phyloP scores from a whole-genome alignment of 2,329 filamentous ascomycete species.

The Mycosphaerella sp. region DNA sequence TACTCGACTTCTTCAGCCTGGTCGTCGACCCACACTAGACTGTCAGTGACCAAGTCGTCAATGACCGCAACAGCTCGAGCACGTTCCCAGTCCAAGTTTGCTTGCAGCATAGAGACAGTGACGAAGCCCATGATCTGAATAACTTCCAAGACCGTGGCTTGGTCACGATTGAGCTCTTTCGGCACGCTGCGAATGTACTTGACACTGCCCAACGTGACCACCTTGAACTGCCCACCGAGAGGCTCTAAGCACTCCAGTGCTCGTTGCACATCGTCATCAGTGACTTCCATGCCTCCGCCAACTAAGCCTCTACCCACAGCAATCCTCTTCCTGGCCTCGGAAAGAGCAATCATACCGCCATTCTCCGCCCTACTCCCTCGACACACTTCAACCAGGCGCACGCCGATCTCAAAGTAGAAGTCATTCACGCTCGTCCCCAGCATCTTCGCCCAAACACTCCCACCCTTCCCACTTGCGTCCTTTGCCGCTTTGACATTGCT shows the following conservation, averaged over 20 bases:
- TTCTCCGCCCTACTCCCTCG: slow-evolving; percentile 81
- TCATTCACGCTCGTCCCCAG: slow-evolving; percentile 89
- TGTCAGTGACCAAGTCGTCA: slow-evolving; percentile 81
- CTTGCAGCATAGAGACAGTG: slow-evolving; percentile 78
- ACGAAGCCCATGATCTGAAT: slow-evolving; percentile 87
- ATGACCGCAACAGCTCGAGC: slow-evolving; percentile 83
- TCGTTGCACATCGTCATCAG: slow-evolving; percentile 85
- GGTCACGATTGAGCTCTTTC: slow-evolving; percentile 90
- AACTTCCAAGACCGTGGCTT: slow-evolving; percentile 85
- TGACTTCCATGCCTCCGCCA: slow-evolving; percentile 68
- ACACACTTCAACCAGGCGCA: slow-evolving; percentile 92
- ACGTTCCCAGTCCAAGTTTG: slow-evolving; percentile 79
- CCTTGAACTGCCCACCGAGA: slow-evolving; percentile 78
- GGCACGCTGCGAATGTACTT: slow-evolving; percentile 88
- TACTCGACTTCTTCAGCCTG: slow-evolving; percentile 86
- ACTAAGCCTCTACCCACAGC: slow-evolving; percentile 68
- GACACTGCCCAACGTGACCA: slow-evolving; percentile 75
- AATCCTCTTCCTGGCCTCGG: slow-evolving; percentile 72
- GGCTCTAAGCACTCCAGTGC: slow-evolving; percentile 83
- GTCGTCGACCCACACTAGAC: slow-evolving; percentile 88
- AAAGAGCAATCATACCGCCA: slow-evolving; percentile 79
- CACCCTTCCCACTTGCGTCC: slow-evolving; percentile 44
- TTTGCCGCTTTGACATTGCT: slow-evolving; percentile 34
- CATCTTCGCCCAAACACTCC: slow-evolving; percentile 86
- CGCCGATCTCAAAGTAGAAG: slow-evolving; percentile 96